Evolutionary conservation across 495 filamentous ascomycete genomes (phyloP).

Genomic region (Staphylotrichum longicolle): DNA sequence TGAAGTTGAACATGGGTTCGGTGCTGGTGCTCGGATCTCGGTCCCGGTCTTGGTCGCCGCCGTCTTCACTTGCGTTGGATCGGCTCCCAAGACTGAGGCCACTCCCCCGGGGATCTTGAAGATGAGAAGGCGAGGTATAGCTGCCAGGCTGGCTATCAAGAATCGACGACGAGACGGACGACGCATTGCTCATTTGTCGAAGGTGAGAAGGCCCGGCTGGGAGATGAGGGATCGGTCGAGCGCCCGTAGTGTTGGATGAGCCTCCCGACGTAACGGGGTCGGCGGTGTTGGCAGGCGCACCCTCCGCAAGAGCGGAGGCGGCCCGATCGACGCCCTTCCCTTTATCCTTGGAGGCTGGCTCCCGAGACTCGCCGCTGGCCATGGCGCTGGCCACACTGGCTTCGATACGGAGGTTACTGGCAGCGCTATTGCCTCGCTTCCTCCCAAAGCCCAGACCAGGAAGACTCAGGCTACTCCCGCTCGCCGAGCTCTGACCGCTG

Average conservation of each 20-base stretch:
- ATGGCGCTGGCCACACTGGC: slow-evolving; percentile 38
- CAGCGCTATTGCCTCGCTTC: slow-evolving; percentile 54
- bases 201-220: slow-evolving; percentile 62
- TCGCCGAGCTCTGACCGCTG: slow-evolving; percentile 47
- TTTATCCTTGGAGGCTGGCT: slow-evolving; percentile 53
- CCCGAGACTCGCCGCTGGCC: slow-evolving; percentile 24
- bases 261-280: slow-evolving; percentile 22
- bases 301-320: slow-evolving; percentile 19
- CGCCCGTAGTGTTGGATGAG: slow-evolving; percentile 19
- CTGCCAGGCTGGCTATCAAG: slow-evolving; percentile 62
- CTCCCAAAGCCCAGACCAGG: slow-evolving; percentile 47
- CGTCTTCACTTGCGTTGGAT: slow-evolving; percentile 38
- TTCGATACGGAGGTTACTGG: slow-evolving; percentile 50
- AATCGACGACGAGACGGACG: slow-evolving; percentile 73
- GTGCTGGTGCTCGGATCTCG: slow-evolving; percentile 52
- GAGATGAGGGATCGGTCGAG: slow-evolving; percentile 44
- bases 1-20: slow-evolving; percentile 89
- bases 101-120: slow-evolving; percentile 50
- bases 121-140: slow-evolving; percentile 41
- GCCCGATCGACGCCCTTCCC: slow-evolving; percentile 77
- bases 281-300: slow-evolving; percentile 8
- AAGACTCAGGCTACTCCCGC: slow-evolving; percentile 53
- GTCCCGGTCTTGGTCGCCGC: slow-evolving; percentile 41
- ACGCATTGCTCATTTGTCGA: slow-evolving; percentile 77
- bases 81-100: slow-evolving; percentile 40